A percentile compares a stretch with the other conserved stretches of the same genome.
Conservation (phyloP, 148 eudicot genomes). For the Polygonum aviculare region DNA sequence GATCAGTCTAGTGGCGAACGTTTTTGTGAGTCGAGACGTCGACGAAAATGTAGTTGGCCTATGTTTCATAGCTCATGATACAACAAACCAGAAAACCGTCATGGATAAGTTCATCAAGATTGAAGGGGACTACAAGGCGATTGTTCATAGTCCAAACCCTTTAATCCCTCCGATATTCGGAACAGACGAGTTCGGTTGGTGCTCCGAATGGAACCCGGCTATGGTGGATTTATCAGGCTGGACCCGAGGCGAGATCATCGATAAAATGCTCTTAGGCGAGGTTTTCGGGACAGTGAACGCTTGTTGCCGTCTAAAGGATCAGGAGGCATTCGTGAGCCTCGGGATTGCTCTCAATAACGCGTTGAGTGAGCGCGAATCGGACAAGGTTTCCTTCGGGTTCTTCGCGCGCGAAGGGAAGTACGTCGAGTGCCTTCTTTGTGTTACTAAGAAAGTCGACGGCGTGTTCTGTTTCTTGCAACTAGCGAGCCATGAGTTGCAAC, state of each 20-base stretch:
- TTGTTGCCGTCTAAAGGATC: conserved; percentile 67
- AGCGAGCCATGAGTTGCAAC: conserved; percentile 87
- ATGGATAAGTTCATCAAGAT: conserved; percentile 92
- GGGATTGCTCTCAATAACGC: conserved; percentile 60
- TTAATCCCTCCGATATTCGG: conserved; percentile 90
- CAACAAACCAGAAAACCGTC: conserved; percentile 64
- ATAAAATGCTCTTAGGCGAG: conserved; percentile 86
- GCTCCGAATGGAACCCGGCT: conserved; percentile 88
- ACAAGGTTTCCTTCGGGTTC: conserved; percentile 71
- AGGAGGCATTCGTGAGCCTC: conserved; percentile 66
- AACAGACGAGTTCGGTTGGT: conserved; percentile 88
- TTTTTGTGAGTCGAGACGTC: conserved; percentile 71
- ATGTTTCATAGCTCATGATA: conserved; percentile 80
- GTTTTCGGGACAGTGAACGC: conserved; percentile 61
- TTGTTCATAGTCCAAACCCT: conserved; percentile 81
- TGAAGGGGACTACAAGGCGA: conserved; percentile 88
- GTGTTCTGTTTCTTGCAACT: conserved; percentile 88
- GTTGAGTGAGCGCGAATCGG: conserved; percentile 56
- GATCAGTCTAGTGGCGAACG: conserved; percentile 70
- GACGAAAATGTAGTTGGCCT: conserved; percentile 60
- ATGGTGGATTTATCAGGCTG: conserved; percentile 69
- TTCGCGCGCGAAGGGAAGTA: conserved; percentile 54
- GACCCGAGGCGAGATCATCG: conserved; percentile 46
- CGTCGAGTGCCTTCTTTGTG: conserved; percentile 66
- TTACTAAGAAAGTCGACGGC: conserved; percentile 66